These are phyloP conservation scores for Verticillium dahliae DNA, from an alignment of 2,329 filamentous ascomycete genomes.

Conservation along the genomic window DNA sequence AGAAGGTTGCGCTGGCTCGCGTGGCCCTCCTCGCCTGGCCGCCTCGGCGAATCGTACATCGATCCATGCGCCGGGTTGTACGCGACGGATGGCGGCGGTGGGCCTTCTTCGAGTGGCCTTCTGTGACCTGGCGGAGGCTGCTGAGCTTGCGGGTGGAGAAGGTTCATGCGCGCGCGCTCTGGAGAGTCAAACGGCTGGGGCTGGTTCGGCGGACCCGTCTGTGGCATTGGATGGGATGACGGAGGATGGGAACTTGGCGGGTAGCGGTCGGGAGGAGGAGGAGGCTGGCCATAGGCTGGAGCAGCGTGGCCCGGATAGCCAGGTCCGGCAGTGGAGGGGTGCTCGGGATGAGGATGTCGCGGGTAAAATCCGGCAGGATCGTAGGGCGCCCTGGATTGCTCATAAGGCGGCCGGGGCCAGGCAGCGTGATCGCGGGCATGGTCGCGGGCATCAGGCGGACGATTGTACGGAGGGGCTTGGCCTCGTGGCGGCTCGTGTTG, in stretches of 20 bases:
- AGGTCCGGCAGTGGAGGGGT: conserved; percentile 34
- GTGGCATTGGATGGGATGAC: conserved; percentile 13
- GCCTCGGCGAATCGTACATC: conserved; percentile 34
- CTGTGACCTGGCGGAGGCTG: conserved; percentile 27
- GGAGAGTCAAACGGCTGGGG: conserved; percentile 22
- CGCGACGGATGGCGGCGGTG: conserved; percentile 42
- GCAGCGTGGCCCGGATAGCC: conserved; percentile 28
- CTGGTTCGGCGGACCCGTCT: not conserved
- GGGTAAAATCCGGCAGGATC: conserved; percentile 34
- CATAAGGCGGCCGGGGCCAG: conserved; percentile 28
- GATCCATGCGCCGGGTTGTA: conserved; percentile 38
- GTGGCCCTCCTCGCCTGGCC: conserved; percentile 36
- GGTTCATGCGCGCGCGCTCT: conserved; percentile 18
- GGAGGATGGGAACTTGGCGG: conserved; percentile 16
- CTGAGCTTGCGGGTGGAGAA: conserved; percentile 22
- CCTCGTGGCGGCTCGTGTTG: conserved; percentile 26
- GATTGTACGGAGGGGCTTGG: conserved; percentile 33
- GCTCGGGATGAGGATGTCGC: conserved; percentile 37
- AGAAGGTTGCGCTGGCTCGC: conserved; percentile 50
- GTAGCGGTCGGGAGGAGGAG: conserved; percentile 17
- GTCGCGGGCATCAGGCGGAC: conserved; percentile 27
- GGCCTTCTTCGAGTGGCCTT: conserved; percentile 39
- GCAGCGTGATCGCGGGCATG: conserved; percentile 14
- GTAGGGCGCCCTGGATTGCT: conserved; percentile 33
- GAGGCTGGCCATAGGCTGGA: conserved; percentile 22